Base-by-base conservation (phyloP, 2,329 filamentous ascomycete genomes). In the Botryosphaeria dothidea region DNA sequence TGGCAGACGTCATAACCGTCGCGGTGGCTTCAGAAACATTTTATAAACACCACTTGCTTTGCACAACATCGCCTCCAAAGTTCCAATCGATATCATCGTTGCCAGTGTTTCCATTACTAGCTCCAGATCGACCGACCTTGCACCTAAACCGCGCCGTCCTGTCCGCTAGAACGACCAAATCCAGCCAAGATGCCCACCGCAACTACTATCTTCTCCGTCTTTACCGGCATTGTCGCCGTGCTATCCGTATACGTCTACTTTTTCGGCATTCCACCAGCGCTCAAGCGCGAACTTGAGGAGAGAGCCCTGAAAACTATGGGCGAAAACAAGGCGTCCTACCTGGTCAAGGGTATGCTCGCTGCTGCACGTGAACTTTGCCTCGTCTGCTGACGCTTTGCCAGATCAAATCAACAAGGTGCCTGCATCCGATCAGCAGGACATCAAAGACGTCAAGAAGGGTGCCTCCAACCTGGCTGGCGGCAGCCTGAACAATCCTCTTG, bases 231-330 rank as follows among this genome's bases (percentile, higher is more conserved):
- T 60, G 29, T 79, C 54, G 75, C 74, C 46, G 51, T 77, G 48
- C 64, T 77, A 27, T 74, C 72, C 43, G 74, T 75, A 27, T 80
- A 78, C 66, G 68, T 83, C 69, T 82, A 80, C 71, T 67, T 83
- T 67, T 82, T 83, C 70, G 82, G 82, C 52, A 80, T 83, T 61
- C 80, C 81, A 2, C 77, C 78, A 0, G 78, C 80, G 66, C 68
- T 79, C 64, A 83, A 83, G 73, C 78, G 79, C 64, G 75, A 79
- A 67, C 71, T 83, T 67, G 80, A 84, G 68, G 74, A 78, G 31
- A 73, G 78, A 63, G 82, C 81, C 3, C 74, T 84, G 43, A 73
- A 82, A 68, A 82, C 80, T n/a, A 83, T 84, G 80, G 82, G 82
- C 66, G 81, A 84, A 70, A 84, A 84, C 74, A 83, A 83, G 70